A percentile compares a stretch with the other conserved stretches of the same genome.
Conservation (phyloP, 208 protist genomes). For the Crithidia acanthocephali region DNA sequence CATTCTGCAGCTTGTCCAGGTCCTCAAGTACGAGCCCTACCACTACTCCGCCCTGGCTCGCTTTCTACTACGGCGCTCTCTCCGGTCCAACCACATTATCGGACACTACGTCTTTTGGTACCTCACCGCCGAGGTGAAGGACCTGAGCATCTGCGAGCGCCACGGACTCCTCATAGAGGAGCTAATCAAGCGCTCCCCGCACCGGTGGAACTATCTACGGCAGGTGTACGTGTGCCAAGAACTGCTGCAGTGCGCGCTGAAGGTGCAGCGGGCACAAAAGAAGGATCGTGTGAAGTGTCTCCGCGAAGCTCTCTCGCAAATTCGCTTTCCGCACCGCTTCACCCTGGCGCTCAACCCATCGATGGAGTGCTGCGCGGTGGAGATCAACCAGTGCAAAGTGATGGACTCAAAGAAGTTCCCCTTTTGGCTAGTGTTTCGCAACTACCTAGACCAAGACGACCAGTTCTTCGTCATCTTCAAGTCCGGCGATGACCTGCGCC, state of each 20-base stretch:
- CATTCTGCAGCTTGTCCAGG: conserved; percentile 88
- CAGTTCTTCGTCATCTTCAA: conserved; percentile 89
- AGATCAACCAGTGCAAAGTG: conserved; percentile 92
- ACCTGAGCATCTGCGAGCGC: conserved; percentile 69
- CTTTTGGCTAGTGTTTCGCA: conserved; percentile 92
- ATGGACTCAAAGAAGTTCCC: conserved; percentile 95
- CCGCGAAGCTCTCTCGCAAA: conserved; percentile 44
- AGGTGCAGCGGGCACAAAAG: conserved; percentile 52
- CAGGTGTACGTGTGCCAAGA: conserved; percentile 69
- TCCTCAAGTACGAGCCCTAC: conserved; percentile 89
- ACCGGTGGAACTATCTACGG: conserved; percentile 51
- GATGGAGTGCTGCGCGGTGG: conserved; percentile 75
- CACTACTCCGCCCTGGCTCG: conserved; percentile 73
- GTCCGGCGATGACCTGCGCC: conserved; percentile 93
- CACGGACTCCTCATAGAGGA: conserved; percentile 88
- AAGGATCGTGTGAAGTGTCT: conserved; percentile 58
- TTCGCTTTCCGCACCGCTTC: conserved; percentile 67
- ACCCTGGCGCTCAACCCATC: conserved; percentile 69
- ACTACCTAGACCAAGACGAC: conserved; percentile 67
- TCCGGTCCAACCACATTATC: conserved; percentile 76
- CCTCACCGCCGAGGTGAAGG: conserved; percentile 87
- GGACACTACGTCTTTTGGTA: conserved; percentile 90
- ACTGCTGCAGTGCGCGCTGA: conserved; percentile 62
- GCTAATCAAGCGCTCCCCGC: conserved; percentile 65
- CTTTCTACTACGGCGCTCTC: conserved; percentile 74